These are phyloP conservation scores for Populus tomentosa DNA, from an alignment of 441 rosid species.

Conservation along the genomic window DNA sequence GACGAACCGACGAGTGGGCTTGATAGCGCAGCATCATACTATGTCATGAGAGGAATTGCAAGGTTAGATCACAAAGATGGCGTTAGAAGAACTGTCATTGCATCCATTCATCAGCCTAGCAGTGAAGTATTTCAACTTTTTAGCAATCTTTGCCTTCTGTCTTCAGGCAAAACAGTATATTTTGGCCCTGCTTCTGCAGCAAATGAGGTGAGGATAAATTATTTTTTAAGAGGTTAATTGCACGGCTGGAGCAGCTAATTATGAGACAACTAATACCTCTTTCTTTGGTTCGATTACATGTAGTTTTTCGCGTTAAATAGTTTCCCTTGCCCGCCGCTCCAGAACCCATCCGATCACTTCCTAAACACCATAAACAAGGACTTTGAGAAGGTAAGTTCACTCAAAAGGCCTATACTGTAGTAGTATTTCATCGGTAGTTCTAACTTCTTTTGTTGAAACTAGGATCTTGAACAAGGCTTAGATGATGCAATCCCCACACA, in stretches of 20 bases:
- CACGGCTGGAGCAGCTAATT: not conserved
- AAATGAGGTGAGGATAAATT: slow-evolving; percentile 25
- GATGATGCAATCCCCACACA: slow-evolving; percentile 18
- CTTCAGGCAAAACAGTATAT: slow-evolving; percentile 34
- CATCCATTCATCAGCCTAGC: slow-evolving; percentile 58
- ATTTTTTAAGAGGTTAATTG: not conserved
- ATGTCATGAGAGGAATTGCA: slow-evolving; percentile 43
- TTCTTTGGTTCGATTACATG: not conserved
- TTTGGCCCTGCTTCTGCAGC: slow-evolving; percentile 42
- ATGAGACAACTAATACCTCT: no score
- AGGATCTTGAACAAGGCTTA: slow-evolving; percentile 12
- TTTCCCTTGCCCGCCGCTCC: slow-evolving; percentile 45
- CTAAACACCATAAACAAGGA: slow-evolving; percentile 50
- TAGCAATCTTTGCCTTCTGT: slow-evolving; percentile 40
- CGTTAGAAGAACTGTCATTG: slow-evolving; percentile 31
- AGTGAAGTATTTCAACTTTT: slow-evolving; percentile 54
- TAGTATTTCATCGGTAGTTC: not conserved
- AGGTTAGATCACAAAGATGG: slow-evolving; percentile 31
- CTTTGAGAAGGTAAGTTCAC: slow-evolving; percentile 31
- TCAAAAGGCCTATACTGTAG: not conserved
- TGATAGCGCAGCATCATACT: slow-evolving; percentile 54
- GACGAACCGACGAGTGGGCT: slow-evolving; percentile 65
- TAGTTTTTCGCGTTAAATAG: slow-evolving; percentile 48
- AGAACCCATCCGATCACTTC: slow-evolving; percentile 55
- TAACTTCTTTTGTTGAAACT: not conserved